Percentiles rank a stretch among this genome's conserved stretches.
Evolutionary conservation across 2,329 filamentous ascomycete species (phyloP).

Genomic region (Periconia sp.): DNA sequence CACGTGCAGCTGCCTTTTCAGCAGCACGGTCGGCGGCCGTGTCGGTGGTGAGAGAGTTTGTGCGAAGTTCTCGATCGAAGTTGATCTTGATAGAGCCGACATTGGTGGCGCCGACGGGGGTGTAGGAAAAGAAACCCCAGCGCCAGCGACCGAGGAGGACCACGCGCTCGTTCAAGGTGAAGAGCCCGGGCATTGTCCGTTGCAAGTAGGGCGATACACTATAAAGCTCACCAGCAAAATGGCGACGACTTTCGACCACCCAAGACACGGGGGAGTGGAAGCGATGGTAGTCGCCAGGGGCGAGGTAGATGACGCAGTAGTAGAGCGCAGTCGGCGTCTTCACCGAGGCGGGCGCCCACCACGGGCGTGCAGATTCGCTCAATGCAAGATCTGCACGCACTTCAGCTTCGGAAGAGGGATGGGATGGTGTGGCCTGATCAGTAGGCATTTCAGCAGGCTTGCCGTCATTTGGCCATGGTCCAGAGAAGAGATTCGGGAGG

Average conservation of each 20-base stretch:
- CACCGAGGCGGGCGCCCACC: constrained; percentile 52
- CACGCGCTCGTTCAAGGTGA: constrained; percentile 95
- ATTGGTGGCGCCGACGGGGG: constrained; percentile 94
- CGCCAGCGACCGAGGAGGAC: constrained; percentile 93
- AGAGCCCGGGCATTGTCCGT: constrained; percentile 88
- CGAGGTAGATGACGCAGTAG: constrained; percentile 94
- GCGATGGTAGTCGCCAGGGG: constrained; percentile 96
- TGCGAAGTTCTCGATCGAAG: constrained; percentile 92
- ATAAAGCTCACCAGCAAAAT: constrained; percentile 96
- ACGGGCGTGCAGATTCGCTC: constrained; percentile 62
- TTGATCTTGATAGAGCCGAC: constrained; percentile 97
- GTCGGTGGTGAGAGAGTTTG: constrained; percentile 90
- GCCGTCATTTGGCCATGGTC: constrained; percentile 55
- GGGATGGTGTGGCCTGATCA: constrained; percentile 75
- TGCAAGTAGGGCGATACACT: constrained; percentile 95
- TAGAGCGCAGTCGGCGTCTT: constrained; percentile 72
- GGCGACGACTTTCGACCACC: constrained; percentile 93
- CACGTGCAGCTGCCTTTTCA: constrained; percentile 74
- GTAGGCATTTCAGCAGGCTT: constrained; percentile 60
- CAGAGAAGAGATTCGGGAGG: constrained; percentile 84
- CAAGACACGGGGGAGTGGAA: constrained; percentile 96
- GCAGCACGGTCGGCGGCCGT: constrained; percentile 88
- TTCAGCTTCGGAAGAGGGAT: constrained; percentile 76
- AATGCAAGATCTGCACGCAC: constrained; percentile 84
- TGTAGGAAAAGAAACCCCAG: constrained; percentile 96